Conservation (phyloP, 2,329 filamentous ascomycete genomes). For the Pyrenophora seminiperda region DNA sequence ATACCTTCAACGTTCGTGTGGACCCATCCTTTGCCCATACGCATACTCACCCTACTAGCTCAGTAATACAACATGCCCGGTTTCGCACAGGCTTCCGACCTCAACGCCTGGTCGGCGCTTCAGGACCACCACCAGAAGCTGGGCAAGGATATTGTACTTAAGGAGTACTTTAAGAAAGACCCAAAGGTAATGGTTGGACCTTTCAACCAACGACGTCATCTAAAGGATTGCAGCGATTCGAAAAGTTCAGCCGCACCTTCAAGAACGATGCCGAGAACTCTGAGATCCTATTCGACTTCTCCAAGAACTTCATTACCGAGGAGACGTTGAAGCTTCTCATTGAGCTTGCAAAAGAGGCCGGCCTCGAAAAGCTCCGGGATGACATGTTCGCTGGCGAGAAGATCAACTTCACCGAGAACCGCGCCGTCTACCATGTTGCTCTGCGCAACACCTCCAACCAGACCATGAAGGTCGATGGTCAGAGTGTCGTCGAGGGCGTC, state of each 20-base stretch:
- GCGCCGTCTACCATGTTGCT: conserved; percentile 93
- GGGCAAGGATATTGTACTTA: conserved; percentile 88
- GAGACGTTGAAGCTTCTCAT: conserved; percentile 87
- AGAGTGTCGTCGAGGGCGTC: conserved; percentile 94
- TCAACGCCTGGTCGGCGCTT: conserved; percentile 86
- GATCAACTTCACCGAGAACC: conserved; percentile 98
- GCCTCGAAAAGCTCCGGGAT: conserved; percentile 91
- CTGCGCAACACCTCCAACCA: conserved; percentile 87
- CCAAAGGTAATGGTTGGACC: conserved; percentile 51
- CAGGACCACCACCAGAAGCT: conserved; percentile 86
- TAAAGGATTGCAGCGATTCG: conserved; percentile 67
- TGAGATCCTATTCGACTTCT: conserved; percentile 97
- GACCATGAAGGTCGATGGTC: conserved; percentile 81
- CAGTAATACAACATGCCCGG: conserved; percentile 55
- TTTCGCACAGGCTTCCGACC: conserved; percentile 83
- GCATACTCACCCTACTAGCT: conserved; percentile 26
- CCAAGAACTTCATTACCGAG: conserved; percentile 96
- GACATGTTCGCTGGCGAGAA: conserved; percentile 96
- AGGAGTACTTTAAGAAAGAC: conserved; percentile 90
- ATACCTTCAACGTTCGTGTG: conserved; percentile 12
- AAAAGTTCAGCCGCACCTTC: conserved; percentile 88
- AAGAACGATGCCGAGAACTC: conserved; percentile 75
- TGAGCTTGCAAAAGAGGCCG: conserved; percentile 89
- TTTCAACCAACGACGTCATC: neutral
- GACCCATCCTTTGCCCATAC: conserved; percentile 5